Conservation (phyloP, 495 filamentous ascomycete species). For the Pseudevernia furfuracea region DNA sequence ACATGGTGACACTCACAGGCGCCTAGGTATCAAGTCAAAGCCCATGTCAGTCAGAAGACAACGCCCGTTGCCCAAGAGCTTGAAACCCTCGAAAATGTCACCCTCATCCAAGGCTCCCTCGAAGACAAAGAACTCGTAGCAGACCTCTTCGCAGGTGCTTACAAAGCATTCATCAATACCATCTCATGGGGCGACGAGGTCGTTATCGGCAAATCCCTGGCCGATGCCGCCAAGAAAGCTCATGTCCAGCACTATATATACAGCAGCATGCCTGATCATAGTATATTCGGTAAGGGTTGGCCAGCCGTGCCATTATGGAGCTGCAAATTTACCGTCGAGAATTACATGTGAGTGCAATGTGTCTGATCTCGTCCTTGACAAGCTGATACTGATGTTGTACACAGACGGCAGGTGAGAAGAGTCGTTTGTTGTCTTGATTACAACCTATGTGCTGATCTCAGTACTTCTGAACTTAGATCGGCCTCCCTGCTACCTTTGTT, state of each 20-base stretch:
- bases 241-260: constrained; percentile 89
- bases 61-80: constrained; percentile 75
- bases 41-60: constrained; percentile 75
- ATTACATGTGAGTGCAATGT: constrained; percentile 56
- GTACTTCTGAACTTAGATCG: constrained; percentile 37
- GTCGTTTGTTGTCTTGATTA: not conserved
- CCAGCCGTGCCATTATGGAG: constrained; percentile 84
- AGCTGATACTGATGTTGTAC: not conserved
- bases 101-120: constrained; percentile 72
- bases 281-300: constrained; percentile 62
- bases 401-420: not conserved
- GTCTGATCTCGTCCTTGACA: not conserved
- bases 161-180: constrained; percentile 94
- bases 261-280: constrained; percentile 94
- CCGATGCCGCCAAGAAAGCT: constrained; percentile 80
- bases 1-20: not conserved
- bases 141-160: constrained; percentile 70
- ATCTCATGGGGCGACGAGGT: constrained; percentile 96
- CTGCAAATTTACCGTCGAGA: constrained; percentile 82
- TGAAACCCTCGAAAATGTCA: constrained; percentile 70
- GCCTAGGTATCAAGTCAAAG: constrained; percentile 63
- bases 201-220: constrained; percentile 74
- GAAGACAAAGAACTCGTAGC: constrained; percentile 65
- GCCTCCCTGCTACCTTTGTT: constrained; percentile 80
- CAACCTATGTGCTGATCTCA: not conserved